These are phyloP conservation scores for Daldinia caldariorum DNA, from an alignment of 495 filamentous ascomycete species.

Conservation along the genomic window DNA sequence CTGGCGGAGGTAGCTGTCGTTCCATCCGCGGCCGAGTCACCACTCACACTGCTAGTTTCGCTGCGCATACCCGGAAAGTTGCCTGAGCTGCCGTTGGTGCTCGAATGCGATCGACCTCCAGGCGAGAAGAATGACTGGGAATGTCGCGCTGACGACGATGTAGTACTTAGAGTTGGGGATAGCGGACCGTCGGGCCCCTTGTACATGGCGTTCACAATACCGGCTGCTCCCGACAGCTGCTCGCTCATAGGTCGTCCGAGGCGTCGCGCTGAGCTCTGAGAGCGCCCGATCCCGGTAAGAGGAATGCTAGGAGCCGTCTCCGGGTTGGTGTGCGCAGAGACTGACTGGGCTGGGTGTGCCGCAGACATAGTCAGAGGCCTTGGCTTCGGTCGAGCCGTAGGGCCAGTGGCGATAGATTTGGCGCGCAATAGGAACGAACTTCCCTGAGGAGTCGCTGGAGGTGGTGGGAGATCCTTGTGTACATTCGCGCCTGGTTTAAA, in stretches of 20 bases:
- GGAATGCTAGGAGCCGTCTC: conserved; percentile 87
- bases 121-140: conserved; percentile 55
- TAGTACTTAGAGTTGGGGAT: conserved; percentile 63
- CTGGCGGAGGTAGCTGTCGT: conserved; percentile 60
- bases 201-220: conserved; percentile 86
- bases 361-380: conserved; percentile 72
- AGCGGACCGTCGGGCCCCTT: conserved; percentile 65
- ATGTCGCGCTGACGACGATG: conserved; percentile 52
- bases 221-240: conserved; percentile 71
- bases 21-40: conserved; percentile 64
- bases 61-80: conserved; percentile 65
- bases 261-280: conserved; percentile 66
- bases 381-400: conserved; percentile 53
- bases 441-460: conserved; percentile 66
- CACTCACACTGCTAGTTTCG: conserved; percentile 71
- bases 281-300: conserved; percentile 66
- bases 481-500: conserved; percentile 63
- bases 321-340: conserved; percentile 67
- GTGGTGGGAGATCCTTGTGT: conserved; percentile 89
- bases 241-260: conserved; percentile 74
- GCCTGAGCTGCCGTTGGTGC: conserved; percentile 50
- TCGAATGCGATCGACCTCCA: conserved; percentile 37
- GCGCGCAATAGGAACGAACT: conserved; percentile 79
- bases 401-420: conserved; percentile 70
- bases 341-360: conserved; percentile 42